Evolutionary conservation across 2,329 filamentous ascomycete species (phyloP).

Genomic region (Ambrosiella xylebori): DNA sequence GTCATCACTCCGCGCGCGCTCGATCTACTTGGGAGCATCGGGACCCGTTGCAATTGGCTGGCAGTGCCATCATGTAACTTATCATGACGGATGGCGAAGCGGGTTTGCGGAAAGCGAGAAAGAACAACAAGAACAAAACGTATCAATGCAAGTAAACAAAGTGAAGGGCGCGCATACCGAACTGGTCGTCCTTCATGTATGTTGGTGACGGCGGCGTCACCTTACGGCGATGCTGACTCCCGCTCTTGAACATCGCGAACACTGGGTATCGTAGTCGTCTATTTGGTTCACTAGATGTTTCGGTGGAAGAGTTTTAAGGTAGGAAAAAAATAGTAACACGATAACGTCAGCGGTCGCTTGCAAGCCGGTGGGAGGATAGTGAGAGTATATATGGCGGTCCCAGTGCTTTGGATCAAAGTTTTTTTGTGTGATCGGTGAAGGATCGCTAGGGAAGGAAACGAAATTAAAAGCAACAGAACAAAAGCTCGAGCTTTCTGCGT

Average conservation of each 20-base stretch:
- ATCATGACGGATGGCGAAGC: neutral
- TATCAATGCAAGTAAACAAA: conserved; percentile 1
- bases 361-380: neutral
- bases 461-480: conserved; percentile 2
- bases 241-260: conserved; percentile 12
- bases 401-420: neutral
- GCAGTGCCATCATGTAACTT: neutral
- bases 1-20: neutral
- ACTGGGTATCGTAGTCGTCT: conserved; percentile 2
- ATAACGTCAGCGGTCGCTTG: neutral
- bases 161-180: conserved; percentile 29
- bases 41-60: neutral
- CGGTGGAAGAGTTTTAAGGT: neutral
- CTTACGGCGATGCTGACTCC: conserved; percentile 26
- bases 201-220: conserved; percentile 42
- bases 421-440: neutral
- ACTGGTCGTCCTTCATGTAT: conserved; percentile 51
- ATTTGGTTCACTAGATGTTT: neutral
- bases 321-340: neutral
- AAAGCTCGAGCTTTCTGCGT: conserved; percentile 1
- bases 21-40: neutral
- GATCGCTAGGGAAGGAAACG: conserved; percentile 1
- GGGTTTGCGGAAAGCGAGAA: neutral
- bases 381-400: neutral
- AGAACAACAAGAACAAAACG: neutral